Conservation (phyloP, 208 protist genomes). For the Crithidia acanthocephali region DNA sequence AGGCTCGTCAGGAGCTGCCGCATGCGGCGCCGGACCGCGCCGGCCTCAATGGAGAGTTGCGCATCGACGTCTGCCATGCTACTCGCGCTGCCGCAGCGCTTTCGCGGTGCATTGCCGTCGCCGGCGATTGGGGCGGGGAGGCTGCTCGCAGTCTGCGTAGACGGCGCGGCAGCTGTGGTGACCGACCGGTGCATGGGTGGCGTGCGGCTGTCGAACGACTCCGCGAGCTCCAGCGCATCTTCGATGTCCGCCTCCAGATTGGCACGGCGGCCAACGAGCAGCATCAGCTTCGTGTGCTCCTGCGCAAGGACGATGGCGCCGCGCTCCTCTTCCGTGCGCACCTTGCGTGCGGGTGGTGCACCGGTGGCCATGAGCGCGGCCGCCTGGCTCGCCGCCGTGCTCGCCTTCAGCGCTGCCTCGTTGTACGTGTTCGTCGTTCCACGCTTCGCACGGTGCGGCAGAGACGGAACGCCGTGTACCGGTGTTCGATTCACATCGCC, state of each 20-base stretch:
- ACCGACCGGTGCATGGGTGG: neutral
- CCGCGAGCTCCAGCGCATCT: slow-evolving; percentile 34
- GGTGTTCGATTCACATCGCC: neutral
- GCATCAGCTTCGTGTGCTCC: slow-evolving; percentile 72
- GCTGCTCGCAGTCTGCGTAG: neutral
- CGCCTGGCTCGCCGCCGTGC: slow-evolving; percentile 15
- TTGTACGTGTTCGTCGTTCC: neutral
- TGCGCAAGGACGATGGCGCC: slow-evolving; percentile 49
- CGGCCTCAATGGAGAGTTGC: slow-evolving; percentile 13
- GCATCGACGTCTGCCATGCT: slow-evolving; percentile 12
- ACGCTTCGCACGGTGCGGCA: neutral
- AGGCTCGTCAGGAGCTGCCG: slow-evolving; percentile 17
- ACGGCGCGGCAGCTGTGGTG: neutral
- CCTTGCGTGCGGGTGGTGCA: slow-evolving; percentile 3
- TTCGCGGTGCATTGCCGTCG: neutral
- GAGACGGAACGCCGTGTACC: neutral
- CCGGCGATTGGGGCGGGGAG: no score
- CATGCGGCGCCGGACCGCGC: slow-evolving; percentile 22
- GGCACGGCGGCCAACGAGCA: slow-evolving; percentile 75
- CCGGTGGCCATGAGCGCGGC: slow-evolving; percentile 16
- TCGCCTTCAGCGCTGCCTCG: neutral
- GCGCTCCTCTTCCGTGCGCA: slow-evolving; percentile 53
- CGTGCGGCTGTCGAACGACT: slow-evolving; percentile 2
- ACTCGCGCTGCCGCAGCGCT: slow-evolving; percentile 1
- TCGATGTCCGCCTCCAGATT: slow-evolving; percentile 67